Evolutionary conservation across 2,329 filamentous ascomycete genomes (phyloP), one percentile per base, ranked within the genome.

Genomic region (Colletotrichum navitas): DNA sequence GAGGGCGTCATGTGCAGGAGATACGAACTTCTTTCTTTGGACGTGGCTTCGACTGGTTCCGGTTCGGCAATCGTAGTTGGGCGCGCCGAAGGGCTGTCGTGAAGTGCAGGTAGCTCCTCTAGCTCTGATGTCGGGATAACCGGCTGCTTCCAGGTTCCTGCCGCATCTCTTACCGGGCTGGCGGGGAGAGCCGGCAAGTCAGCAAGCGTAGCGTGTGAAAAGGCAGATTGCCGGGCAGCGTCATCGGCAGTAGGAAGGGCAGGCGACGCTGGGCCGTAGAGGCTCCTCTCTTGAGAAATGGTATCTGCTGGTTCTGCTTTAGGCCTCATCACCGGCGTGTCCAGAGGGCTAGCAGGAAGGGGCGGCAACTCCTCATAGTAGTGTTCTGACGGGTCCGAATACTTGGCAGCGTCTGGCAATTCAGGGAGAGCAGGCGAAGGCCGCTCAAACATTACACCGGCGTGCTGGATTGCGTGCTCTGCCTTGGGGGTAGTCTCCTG

Each of bases 401-500:
- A 21, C 26, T 12, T 51, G n/a, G 41, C 49, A 14, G 63, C 58
- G 11, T 68, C 43, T 39, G 65, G 43, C 21, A 51, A 11, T 24
- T 6, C 18, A 10, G 64, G 58, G 11, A 71, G 64, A 45, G 58
- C 58, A 39, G 68, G 58, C n/a, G 68, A 63, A n/a, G 49, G 52
- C 16, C 64, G 64, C 18, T n/a, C 32, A 26, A 68, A 68, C 21
- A 71, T 55, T 45, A 39, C 68, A 29, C 65, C 54, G 24, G 45
- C 34, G 12, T 71, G 39, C 52, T 68, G 66, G 36, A 54, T 14
- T 18, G 51, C 47, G 24, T 65, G 41, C 24, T 84, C 85, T 5
- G 91, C 91, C 72, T 89, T 93, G 1, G 93, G 92, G 1, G 92
- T 94, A 0, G 87, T 86, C 76, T 93, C 89, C 74, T 90, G 84